Percentiles rank a stretch among this genome's conserved stretches.
phyloP scores from a whole-genome alignment of 352 stramenopile genomes.

The Phytopythium kandeliae region DNA sequence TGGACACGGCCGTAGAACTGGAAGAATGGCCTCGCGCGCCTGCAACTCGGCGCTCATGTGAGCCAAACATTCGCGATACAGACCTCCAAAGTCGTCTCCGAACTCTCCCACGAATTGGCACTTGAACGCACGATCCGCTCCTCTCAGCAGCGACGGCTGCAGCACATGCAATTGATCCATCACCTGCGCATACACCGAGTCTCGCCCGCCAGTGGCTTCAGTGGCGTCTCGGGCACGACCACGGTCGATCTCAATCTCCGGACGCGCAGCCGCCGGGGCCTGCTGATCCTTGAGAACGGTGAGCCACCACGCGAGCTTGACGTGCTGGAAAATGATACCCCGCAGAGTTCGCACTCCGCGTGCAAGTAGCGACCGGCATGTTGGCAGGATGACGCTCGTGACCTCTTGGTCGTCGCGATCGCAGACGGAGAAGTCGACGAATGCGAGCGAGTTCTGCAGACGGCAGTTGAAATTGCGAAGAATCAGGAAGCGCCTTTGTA shows the following conservation, averaged over 20 bases:
- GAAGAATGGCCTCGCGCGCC: conserved; percentile 54
- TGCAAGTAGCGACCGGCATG: conserved; percentile 44
- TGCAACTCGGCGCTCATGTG: conserved; percentile 88
- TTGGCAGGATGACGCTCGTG: too few relatives aligned
- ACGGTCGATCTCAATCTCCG: conserved; percentile 85
- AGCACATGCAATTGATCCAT: conserved; percentile 83
- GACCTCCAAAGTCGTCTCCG: conserved; percentile 85
- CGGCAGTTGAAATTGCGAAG: conserved; percentile 86
- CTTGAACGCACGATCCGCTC: conserved; percentile 87
- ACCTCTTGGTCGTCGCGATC: conserved; percentile 24
- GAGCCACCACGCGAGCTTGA: conserved; percentile 87
- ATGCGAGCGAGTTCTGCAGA: conserved; percentile 79
- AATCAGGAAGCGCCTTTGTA: conserved; percentile 81
- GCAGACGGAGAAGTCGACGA: conserved; percentile 73
- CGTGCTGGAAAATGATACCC: conserved; percentile 78
- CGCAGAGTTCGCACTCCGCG: conserved; percentile 51
- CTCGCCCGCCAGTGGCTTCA: conserved; percentile 45
- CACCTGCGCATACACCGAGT: conserved; percentile 82
- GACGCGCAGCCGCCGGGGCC: conserved; percentile 63
- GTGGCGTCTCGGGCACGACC: conserved; percentile 64
- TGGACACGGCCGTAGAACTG: conserved; percentile 83
- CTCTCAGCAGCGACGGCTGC: conserved; percentile 80
- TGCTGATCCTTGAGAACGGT: conserved; percentile 86
- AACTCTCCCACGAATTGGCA: conserved; percentile 90
- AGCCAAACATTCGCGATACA: conserved; percentile 87